phyloP scores from a whole-genome alignment of 2,329 filamentous ascomycete species.

The Trichoderma sp. region DNA sequence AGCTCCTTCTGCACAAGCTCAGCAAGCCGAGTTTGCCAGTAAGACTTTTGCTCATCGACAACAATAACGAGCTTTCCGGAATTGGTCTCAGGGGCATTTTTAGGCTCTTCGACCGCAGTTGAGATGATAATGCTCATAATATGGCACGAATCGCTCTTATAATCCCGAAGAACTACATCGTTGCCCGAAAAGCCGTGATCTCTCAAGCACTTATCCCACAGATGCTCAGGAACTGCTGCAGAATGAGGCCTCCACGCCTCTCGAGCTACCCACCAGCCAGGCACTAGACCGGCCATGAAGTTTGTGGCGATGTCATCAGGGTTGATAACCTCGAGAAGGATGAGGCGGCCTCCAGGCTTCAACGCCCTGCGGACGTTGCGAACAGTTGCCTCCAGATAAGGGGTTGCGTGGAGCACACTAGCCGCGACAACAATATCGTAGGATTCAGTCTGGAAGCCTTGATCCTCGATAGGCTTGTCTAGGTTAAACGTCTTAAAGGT shows the following conservation, averaged over 20 bases:
- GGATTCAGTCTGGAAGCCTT: conserved; percentile 38
- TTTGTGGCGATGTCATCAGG: conserved; percentile 2
- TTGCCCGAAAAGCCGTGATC: conserved; percentile 9
- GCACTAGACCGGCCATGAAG: conserved; percentile 15
- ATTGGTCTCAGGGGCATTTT: neutral
- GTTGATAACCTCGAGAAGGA: conserved; percentile 2
- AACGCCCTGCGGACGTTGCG: neutral
- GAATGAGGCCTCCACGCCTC: conserved; percentile 15
- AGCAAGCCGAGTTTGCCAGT: neutral
- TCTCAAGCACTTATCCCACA: conserved; percentile 8
- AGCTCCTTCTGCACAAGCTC: neutral
- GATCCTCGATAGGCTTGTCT: conserved; percentile 34
- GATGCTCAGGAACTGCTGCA: neutral
- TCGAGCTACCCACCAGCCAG: conserved; percentile 12
- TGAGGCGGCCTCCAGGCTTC: conserved; percentile 12
- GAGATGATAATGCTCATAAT: conserved; percentile 11
- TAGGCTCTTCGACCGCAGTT: conserved; percentile 9
- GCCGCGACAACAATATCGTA: conserved; percentile 49
- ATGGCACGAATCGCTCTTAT: conserved; percentile 6
- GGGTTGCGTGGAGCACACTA: conserved; percentile 9
- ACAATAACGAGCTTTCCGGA: no score
- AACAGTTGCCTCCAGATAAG: neutral
- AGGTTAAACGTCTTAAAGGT: conserved; percentile 36
- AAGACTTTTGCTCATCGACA: conserved; percentile 19
- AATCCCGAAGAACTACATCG: conserved; percentile 13